These are phyloP conservation scores for Geotrichum klebahnii DNA, from an alignment of 1,139 yeast species.

Conservation along the genomic window DNA sequence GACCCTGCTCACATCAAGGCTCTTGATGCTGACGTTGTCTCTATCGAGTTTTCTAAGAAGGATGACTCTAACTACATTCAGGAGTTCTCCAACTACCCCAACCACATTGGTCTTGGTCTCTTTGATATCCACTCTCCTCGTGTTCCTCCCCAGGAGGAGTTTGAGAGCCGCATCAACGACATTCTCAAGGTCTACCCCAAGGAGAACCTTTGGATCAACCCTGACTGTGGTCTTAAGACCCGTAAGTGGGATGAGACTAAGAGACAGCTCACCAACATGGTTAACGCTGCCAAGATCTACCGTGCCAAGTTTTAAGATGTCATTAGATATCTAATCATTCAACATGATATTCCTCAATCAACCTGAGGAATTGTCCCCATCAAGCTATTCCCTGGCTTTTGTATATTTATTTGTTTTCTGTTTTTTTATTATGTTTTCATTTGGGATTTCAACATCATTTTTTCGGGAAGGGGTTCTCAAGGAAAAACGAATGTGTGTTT, in stretches of 20 bases:
- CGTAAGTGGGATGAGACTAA: constrained; percentile 92
- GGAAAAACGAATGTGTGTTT: constrained; percentile 15
- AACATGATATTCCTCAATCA: constrained; percentile 18
- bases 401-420: constrained; percentile 18
- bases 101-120: constrained; percentile 98
- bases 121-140: constrained; percentile 99
- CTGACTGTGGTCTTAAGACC: constrained; percentile 99
- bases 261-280: constrained; percentile 87
- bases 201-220: constrained; percentile 98
- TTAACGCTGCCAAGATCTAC: constrained; percentile 95
- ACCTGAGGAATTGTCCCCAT: constrained; percentile 21
- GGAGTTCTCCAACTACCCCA: constrained; percentile 97
- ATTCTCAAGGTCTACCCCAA: constrained; percentile 96
- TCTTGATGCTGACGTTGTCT: constrained; percentile 97
- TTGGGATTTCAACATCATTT: constrained; percentile 32
- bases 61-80: constrained; percentile 96
- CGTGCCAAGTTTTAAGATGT: constrained; percentile 51
- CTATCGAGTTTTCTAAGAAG: constrained; percentile 98
- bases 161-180: constrained; percentile 86
- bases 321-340: constrained; percentile 5
- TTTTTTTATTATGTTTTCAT: constrained; percentile 17
- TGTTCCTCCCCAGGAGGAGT: constrained; percentile 96
- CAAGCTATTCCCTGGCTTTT: neutral
- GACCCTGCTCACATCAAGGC: constrained; percentile 99
- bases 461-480: constrained; percentile 22